These are phyloP conservation scores for Micractinium sp. DNA, from an alignment of 139 green algal genomes.

Conservation along the genomic window DNA sequence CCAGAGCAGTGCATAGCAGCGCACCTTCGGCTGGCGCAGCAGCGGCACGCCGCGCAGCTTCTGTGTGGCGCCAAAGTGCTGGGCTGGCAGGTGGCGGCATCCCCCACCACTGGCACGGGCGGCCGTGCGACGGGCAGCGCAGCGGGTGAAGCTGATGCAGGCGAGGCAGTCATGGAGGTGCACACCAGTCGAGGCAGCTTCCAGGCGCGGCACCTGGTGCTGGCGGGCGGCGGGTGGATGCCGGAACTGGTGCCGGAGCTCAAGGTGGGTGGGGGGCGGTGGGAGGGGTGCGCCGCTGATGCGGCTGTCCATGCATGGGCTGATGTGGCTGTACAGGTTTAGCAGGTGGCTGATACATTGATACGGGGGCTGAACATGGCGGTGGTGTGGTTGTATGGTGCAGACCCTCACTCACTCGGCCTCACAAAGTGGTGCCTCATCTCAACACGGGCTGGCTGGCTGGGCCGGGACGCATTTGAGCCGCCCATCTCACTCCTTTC, in stretches of 20 bases:
- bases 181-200: neutral
- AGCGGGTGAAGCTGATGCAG: neutral
- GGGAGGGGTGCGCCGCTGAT: neutral
- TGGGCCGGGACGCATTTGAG: neutral
- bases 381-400: no score
- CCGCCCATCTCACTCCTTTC: neutral
- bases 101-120: neutral
- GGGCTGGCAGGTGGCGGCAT: conserved; percentile 37
- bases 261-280: conserved; percentile 34
- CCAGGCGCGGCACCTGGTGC: conserved; percentile 51
- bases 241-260: conserved; percentile 71
- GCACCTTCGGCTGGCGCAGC: conserved; percentile 35
- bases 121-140: neutral
- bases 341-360: neutral
- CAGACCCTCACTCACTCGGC: no score
- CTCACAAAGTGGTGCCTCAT: no score
- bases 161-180: neutral
- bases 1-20: conserved; percentile 72
- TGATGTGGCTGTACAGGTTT: neutral
- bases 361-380: no score
- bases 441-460: no score
- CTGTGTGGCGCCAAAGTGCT: conserved; percentile 21
- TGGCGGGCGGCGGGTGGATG: conserved; percentile 75
- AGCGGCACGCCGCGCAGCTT: conserved; percentile 44
- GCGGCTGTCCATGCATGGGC: neutral